Percentiles rank a stretch among this genome's conserved stretches.
Conservation (phyloP, 352 stramenopile species). For the Lagenidium sp. region DNA sequence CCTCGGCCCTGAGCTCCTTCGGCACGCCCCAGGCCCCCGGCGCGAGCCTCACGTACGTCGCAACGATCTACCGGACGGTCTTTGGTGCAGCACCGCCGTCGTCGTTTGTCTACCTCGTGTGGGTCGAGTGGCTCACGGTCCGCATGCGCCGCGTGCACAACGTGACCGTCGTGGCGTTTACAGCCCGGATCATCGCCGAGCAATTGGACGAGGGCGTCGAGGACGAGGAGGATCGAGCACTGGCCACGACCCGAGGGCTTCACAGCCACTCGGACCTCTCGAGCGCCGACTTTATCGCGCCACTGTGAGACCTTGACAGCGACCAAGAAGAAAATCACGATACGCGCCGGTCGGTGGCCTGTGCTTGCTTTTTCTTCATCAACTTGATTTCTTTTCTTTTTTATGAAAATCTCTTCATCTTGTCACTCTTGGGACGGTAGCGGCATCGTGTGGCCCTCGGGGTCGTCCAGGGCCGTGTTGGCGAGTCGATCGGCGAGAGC, state of each 20-base stretch:
- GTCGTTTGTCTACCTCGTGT: conserved; percentile 30
- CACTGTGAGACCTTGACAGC: neutral
- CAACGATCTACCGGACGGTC: conserved; percentile 43
- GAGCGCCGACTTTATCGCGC: neutral
- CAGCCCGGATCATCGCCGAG: conserved; percentile 56
- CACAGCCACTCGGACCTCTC: neutral
- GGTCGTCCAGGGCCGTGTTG: conserved; percentile 51
- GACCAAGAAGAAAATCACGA: neutral
- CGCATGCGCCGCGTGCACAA: conserved; percentile 53
- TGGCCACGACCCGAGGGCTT: conserved; percentile 1
- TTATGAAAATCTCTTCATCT: neutral
- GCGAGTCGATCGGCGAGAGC: conserved; percentile 44
- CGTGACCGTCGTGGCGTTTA: conserved; percentile 53
- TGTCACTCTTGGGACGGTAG: too few relatives aligned
- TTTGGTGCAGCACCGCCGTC: conserved; percentile 27
- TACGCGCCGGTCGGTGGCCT: too few relatives aligned
- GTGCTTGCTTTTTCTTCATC: neutral
- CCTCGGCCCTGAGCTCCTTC: conserved; percentile 44
- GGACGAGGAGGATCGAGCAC: conserved; percentile 49
- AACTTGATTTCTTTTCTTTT: neutral
- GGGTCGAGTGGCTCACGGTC: conserved; percentile 43
- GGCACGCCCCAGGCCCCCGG: conserved; percentile 26
- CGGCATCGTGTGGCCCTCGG: too few relatives aligned
- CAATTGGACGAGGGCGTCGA: conserved; percentile 63
- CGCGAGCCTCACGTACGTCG: conserved; percentile 31